Base-by-base conservation (phyloP, 805 yeast species). In the Kockiozyma suomiensis region DNA sequence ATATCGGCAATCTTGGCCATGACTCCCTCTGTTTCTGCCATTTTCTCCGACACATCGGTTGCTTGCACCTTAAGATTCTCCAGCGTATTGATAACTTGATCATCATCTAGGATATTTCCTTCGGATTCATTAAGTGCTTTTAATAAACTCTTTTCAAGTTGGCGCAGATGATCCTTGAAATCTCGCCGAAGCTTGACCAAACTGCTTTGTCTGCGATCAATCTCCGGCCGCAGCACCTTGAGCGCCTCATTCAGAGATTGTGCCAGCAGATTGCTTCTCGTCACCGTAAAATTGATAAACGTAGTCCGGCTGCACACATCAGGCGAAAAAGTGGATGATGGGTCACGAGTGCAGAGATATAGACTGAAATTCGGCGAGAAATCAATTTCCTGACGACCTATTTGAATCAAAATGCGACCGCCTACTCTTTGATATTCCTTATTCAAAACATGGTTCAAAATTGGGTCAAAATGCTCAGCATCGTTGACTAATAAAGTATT, bases 381-480 rank as follows among this genome's bases (percentile, higher is more conserved):
- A 63, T 90, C 97, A 51, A 92, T 76, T 4, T 82, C 83, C 40
- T 80, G 82, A 0, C 79, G 79, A 0, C 90, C 93, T 6, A 92
- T 66, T 21, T 75, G 76, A 0, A 90, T 79, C 52, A 88, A 71
- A 5, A 77, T 72, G 48, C 97, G 77, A 0, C 94, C 94, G 2
- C 97, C 97, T 30, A 85, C 78, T 30, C 78, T 76, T 30, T 79
- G 79, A 40, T 82, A 78, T 59, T 90, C 96, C 33, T 78, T 76
- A 48, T 82, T 78, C 50, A 93, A 72, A 1, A 93, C 72, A 0
- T 87, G 78, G 58, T 82, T 82, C 10, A 93, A 69, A 6, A 88
- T 74, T 0, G 97, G 96, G 70, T 93, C 93, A 69, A 82, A 85
- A 65, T 80, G 75, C 69, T 93, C 97, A 2, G 92, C 91, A 73